Percentiles rank a stretch among this genome's conserved stretches.
Conservation (phyloP, 208 protist genomes). For the Acanthamoeba royreba region DNA sequence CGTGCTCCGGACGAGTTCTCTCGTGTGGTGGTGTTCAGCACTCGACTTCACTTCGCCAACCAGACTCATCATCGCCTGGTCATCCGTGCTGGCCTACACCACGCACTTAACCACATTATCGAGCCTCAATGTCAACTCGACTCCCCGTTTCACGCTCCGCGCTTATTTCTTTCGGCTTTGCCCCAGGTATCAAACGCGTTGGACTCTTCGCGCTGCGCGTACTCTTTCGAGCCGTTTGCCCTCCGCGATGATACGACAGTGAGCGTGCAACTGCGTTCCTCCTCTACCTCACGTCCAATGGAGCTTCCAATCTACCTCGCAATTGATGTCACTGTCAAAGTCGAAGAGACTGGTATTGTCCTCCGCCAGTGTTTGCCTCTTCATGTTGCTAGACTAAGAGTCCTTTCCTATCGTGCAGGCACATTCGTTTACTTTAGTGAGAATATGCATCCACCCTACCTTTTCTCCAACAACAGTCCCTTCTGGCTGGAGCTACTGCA, state of each 20-base stretch:
- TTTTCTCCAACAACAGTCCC: background rate
- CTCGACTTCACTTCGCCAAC: conserved; percentile 29
- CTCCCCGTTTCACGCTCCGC: background rate
- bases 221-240: background rate
- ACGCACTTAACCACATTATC: background rate
- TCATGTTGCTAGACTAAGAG: background rate
- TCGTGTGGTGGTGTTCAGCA: background rate
- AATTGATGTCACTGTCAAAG: background rate
- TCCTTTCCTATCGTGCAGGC: background rate
- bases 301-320: background rate
- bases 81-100: background rate
- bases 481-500: conserved; percentile 3
- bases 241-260: background rate
- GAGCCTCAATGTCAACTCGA: background rate
- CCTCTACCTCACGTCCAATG: background rate
- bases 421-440: conserved; percentile 36
- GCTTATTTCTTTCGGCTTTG: background rate
- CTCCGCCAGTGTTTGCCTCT: background rate
- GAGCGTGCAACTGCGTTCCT: background rate
- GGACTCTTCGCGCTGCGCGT: background rate
- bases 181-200: background rate
- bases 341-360: background rate
- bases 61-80: conserved; percentile 1
- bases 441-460: conserved; percentile 12
- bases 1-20: background rate